Percentiles rank a stretch among this genome's conserved stretches.
Evolutionary conservation across 2,329 filamentous ascomycete genomes (phyloP).

Genomic region (Leptographium radiaticola): DNA sequence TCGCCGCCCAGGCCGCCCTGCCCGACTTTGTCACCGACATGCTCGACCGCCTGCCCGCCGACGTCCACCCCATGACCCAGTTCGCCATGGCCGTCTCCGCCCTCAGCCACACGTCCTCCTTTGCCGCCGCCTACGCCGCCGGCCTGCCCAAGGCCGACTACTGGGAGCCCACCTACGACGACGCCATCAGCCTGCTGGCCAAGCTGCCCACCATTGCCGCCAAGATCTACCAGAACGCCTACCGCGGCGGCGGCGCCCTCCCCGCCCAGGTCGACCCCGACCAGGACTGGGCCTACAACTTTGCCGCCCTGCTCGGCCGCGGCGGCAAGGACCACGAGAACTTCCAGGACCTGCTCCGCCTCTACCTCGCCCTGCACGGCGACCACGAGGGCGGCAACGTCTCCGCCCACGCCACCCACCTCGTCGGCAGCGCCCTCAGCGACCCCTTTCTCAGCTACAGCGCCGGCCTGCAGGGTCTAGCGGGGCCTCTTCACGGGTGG

Average conservation of each 20-base stretch:
- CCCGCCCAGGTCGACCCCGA: slow-evolving; percentile 64
- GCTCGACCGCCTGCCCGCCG: slow-evolving; percentile 77
- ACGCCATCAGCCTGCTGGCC: slow-evolving; percentile 82
- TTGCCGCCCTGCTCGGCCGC: slow-evolving; percentile 90
- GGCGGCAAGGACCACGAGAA: slow-evolving; percentile 75
- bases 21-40: slow-evolving; percentile 76
- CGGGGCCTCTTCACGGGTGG: slow-evolving; percentile 77
- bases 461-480: slow-evolving; percentile 86
- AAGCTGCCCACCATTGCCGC: slow-evolving; percentile 95
- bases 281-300: slow-evolving; percentile 98
- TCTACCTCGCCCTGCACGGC: slow-evolving; percentile 93
- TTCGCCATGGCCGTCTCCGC: slow-evolving; percentile 90
- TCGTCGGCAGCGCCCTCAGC: slow-evolving; percentile 87
- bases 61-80: slow-evolving; percentile 97
- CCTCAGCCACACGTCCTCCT: slow-evolving; percentile 88
- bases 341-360: slow-evolving; percentile 86
- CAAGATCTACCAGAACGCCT: slow-evolving; percentile 91
- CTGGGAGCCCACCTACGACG: slow-evolving; percentile 97
- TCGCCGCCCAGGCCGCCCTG: slow-evolving; percentile 74
- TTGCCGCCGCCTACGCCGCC: slow-evolving; percentile 83
- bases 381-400: slow-evolving; percentile 98
- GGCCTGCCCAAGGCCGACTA: slow-evolving; percentile 93
- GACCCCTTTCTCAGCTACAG: slow-evolving; percentile 95
- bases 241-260: slow-evolving; percentile 61
- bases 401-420: slow-evolving; percentile 85